phyloP scores from a whole-genome alignment of 352 stramenopile species.

The Phytophthora constricta region DNA sequence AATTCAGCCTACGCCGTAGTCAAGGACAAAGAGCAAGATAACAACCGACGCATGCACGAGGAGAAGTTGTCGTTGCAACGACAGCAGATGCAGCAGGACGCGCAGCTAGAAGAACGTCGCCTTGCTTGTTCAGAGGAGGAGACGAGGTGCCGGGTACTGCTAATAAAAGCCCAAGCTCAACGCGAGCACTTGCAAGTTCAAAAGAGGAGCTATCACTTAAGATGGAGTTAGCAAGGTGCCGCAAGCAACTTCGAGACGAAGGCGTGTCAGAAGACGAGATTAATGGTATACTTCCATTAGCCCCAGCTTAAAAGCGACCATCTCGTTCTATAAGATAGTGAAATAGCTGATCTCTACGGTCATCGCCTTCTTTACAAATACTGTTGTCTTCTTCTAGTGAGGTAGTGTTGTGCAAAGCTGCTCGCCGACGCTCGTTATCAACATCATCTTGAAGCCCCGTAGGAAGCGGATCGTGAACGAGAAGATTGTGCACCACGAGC shows the following conservation, averaged over 20 bases:
- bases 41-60: slow-evolving; percentile 3
- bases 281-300: slow-evolving; percentile 14
- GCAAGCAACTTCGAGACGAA: slow-evolving; percentile 25
- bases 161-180: slow-evolving; percentile 6
- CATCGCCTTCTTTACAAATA: not conserved
- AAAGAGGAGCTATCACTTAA: slow-evolving; percentile 17
- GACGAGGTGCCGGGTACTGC: slow-evolving; percentile 3
- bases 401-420: too few species aligned
- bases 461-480: slow-evolving; percentile 30
- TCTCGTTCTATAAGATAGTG: slow-evolving; percentile 29
- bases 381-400: not conserved
- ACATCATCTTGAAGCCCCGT: slow-evolving; percentile 15
- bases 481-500: slow-evolving; percentile 28
- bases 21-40: slow-evolving; percentile 10
- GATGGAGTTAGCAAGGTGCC: slow-evolving; percentile 10
- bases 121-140: slow-evolving; percentile 14
- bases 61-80: slow-evolving; percentile 12
- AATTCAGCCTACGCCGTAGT: slow-evolving; percentile 1
- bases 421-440: slow-evolving; percentile 1
- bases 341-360: slow-evolving; percentile 13
- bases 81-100: slow-evolving; percentile 2
- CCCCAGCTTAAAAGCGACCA: slow-evolving; percentile 9
- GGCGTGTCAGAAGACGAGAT: slow-evolving; percentile 26
- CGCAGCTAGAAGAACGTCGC: slow-evolving; percentile 8
- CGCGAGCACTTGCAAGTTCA: slow-evolving; percentile 1